Conservation (phyloP, 768 basidiomycete species). For the Tubosaeta brunneosetosa region DNA sequence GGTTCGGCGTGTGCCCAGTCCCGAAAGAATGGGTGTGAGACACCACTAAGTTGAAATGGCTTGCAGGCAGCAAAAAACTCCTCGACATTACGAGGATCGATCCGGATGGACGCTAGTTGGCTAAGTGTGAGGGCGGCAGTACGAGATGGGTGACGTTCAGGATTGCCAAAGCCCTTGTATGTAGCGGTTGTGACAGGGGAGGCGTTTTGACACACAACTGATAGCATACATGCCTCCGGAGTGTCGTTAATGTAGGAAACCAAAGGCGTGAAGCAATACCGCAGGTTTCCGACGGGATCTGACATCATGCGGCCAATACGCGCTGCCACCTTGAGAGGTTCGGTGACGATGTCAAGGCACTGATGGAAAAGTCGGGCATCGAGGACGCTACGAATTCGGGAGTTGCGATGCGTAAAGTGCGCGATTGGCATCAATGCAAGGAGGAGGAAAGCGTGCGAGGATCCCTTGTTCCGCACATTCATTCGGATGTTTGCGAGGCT, state of each 20-base stretch:
- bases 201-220: slow-evolving; percentile 26
- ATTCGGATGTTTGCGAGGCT: neutral
- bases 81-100: too few species aligned
- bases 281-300: neutral
- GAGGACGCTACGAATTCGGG: neutral
- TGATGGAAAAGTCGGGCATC: neutral
- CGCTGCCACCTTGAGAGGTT: neutral
- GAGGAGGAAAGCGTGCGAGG: neutral
- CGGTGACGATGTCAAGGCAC: neutral
- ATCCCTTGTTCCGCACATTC: neutral
- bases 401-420: too few species aligned
- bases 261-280: neutral
- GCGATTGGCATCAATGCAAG: too few species aligned
- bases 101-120: too few species aligned
- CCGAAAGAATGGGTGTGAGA: too few species aligned
- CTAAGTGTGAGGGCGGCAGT: slow-evolving; percentile 29
- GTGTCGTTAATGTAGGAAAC: slow-evolving; percentile 20
- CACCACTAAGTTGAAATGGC: too few species aligned
- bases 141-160: slow-evolving; percentile 31
- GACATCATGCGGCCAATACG: neutral
- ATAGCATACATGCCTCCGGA: slow-evolving; percentile 28
- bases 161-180: slow-evolving; percentile 30
- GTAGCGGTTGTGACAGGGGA: slow-evolving; percentile 31
- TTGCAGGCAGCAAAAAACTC: too few species aligned
- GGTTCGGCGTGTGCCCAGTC: too few species aligned